Evolutionary conservation across 2,329 filamentous ascomycete genomes (phyloP), one percentile per base, ranked within the genome.

Genomic region (Cladosporium phlei): DNA sequence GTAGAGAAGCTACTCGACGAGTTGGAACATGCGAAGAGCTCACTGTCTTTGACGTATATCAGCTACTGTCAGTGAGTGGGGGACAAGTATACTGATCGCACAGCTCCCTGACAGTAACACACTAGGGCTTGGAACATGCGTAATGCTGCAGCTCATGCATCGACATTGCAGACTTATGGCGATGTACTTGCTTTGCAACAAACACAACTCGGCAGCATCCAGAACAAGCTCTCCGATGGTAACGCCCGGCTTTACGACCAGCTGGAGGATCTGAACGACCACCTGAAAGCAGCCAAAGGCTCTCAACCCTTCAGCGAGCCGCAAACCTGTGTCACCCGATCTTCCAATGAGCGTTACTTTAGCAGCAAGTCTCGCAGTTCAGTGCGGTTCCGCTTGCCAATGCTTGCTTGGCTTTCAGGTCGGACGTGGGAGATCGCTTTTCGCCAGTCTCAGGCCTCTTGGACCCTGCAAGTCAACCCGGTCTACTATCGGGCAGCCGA

Each of bases 21-120:
- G 5, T 10, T 51, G 38, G 45, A 51, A 17, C 12, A 24, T 11
- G 45, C 45, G 4, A 48, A 51, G 25, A 40, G 25, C 17, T 44
- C 35, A 6, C 9, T 38, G 35, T 25, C 11, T 4, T 17, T 38
- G 3, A 22, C 35, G 5, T 38, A 38, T 17, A 27, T 27, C 8
- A 38, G 35, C 22, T 38, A 38, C 21, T 38, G 35, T 22, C 35
- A 28, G 35, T 38, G 27, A 11, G 30, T 33, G n/a, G n/a, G n/a
- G n/a, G n/a, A n/a, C n/a, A n/a, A n/a, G n/a, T n/a, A n/a, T n/a
- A n/a, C n/a, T n/a, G n/a, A n/a, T n/a, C n/a, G n/a, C n/a, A n/a
- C n/a, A n/a, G n/a, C n/a, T n/a, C n/a, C n/a, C n/a, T n/a, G n/a
- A n/a, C n/a, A n/a, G n/a, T n/a, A n/a, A n/a, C n/a, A n/a, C n/a